Conservation (phyloP, 1,284 basidiomycete genomes). For the Rhodotorula sp. region DNA sequence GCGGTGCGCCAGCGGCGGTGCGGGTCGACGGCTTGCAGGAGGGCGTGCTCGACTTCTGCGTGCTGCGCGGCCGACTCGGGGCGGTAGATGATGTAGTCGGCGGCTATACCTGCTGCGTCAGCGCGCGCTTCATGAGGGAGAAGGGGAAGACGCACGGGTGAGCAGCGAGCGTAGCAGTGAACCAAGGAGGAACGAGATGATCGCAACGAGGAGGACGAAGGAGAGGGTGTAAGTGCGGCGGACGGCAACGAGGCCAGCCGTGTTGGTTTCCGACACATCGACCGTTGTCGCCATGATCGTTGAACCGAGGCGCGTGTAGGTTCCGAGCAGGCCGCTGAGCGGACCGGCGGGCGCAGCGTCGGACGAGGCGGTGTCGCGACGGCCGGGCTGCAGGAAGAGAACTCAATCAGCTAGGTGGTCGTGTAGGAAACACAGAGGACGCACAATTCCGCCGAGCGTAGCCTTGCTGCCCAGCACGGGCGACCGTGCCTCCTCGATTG, state of each 20-base stretch:
- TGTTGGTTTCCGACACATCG: slow-evolving; percentile 22
- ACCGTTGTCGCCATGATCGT: slow-evolving; percentile 33
- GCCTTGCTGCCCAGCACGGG: slow-evolving; percentile 15
- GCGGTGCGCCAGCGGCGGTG: slow-evolving; percentile 42
- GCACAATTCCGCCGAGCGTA: slow-evolving; percentile 1
- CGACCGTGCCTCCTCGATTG: slow-evolving; percentile 13
- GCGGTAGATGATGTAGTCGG: slow-evolving; percentile 43
- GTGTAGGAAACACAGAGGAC: not conserved
- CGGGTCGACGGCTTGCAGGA: slow-evolving; percentile 43
- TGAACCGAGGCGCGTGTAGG: slow-evolving; percentile 29
- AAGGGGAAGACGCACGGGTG: slow-evolving; percentile 62
- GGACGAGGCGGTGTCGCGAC: slow-evolving; percentile 26
- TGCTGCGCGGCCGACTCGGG: slow-evolving; percentile 14
- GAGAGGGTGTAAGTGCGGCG: slow-evolving; percentile 48
- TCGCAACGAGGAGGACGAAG: slow-evolving; percentile 68
- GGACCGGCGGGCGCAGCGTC: slow-evolving; percentile 15
- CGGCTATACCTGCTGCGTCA: slow-evolving; percentile 31
- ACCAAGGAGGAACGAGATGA: slow-evolving; percentile 88
- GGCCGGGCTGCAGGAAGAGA: slow-evolving; percentile 1
- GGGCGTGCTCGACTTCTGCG: slow-evolving; percentile 37
- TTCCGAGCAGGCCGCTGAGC: slow-evolving; percentile 33
- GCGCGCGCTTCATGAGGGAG: not conserved
- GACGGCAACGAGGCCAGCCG: not conserved
- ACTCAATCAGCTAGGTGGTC: not conserved
- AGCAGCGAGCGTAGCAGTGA: slow-evolving; percentile 83